Evolutionary conservation across 345 rosid species (phyloP).

Genomic region (Moringa oleifera): DNA sequence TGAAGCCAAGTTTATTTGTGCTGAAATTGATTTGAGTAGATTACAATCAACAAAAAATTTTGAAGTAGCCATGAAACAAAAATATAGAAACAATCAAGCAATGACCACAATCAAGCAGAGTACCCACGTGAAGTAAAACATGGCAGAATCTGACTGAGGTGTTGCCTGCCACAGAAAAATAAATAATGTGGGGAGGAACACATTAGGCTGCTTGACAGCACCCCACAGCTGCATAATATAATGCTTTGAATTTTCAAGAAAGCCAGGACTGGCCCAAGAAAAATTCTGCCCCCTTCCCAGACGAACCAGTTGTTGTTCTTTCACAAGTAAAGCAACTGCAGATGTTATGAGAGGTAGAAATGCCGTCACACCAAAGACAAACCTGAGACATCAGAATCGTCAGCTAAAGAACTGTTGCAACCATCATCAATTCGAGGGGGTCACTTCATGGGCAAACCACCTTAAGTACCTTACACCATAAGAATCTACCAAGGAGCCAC

Average conservation of each 20-base stretch:
- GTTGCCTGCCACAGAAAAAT: constrained; percentile 98
- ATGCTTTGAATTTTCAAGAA: constrained; percentile 66
- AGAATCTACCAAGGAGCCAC: constrained; percentile 84
- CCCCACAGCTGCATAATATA: constrained; percentile 57
- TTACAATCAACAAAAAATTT: constrained; percentile 12
- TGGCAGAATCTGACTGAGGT: constrained; percentile 96
- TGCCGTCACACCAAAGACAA: constrained; percentile 93
- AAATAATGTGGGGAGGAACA: constrained; percentile 78
- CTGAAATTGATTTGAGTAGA: constrained; percentile 34
- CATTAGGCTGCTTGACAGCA: constrained; percentile 78
- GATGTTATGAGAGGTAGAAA: constrained; percentile 80
- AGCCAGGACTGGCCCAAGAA: constrained; percentile 35
- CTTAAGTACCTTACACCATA: constrained; percentile 78
- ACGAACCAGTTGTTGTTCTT: constrained; percentile 58
- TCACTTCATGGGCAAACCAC: constrained; percentile 1
- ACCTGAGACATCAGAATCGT: constrained; percentile 51
- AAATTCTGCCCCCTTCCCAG: constrained; percentile 35
- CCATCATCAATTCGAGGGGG: constrained; percentile 5
- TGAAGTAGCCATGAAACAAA: constrained; percentile 8
- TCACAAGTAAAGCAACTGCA: constrained; percentile 90
- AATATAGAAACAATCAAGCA: background rate
- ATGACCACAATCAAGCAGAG: constrained; percentile 4
- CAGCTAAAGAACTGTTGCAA: constrained; percentile 11
- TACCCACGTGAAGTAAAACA: constrained; percentile 94
- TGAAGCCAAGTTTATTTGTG: constrained; percentile 91